Evolutionary conservation across 192 early-diverging fungal species (phyloP), one percentile per base, ranked within the genome.

Genomic region (Backusella luteola): DNA sequence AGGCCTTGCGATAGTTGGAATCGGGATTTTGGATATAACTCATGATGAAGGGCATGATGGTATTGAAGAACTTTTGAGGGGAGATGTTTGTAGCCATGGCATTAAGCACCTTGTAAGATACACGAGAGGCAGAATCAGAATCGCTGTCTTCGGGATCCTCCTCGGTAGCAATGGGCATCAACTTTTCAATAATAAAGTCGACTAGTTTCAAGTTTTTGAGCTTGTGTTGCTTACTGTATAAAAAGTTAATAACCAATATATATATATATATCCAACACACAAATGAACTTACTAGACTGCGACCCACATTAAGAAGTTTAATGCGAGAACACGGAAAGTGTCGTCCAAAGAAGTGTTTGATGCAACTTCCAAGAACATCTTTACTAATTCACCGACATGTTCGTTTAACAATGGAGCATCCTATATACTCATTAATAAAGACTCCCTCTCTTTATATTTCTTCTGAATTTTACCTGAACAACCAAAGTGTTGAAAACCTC

Each of bases 401-500:
- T 89, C 88, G 39, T 89, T 90, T 29, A 97, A 83, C 38, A 97
- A 79, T 49, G 94, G 94, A 14, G 91, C 77, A 77, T 97, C 96
- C 79, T 87, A 70, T 49, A 83, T 68, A 66, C 19, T 35, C 17
- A 36, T n/a, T 26, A 5, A 14, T 6, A 59, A 17, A 26, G 5
- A 26, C 2, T 6, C 42, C 39, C 14, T 6, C 32, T 34, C 9
- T 29, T 52, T n/a, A 15, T 23, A 23, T 17, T 35, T 12, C 32
- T 35, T 35, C 7, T 14, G 14, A 73, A 71, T 66, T 32, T 32
- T 72, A 87, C 86, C 69, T 94, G 84, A 68, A 92, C 79, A 34
- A 97, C 83, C 69, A 97, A 84, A 15, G 84, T 85, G 81, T 96
- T 93, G 80, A 97, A 93, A n/a, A 97, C 93, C 77, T 95, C 95